Conservation (phyloP, 2,329 filamentous ascomycete species). For the Verticillium zaregamsianum region DNA sequence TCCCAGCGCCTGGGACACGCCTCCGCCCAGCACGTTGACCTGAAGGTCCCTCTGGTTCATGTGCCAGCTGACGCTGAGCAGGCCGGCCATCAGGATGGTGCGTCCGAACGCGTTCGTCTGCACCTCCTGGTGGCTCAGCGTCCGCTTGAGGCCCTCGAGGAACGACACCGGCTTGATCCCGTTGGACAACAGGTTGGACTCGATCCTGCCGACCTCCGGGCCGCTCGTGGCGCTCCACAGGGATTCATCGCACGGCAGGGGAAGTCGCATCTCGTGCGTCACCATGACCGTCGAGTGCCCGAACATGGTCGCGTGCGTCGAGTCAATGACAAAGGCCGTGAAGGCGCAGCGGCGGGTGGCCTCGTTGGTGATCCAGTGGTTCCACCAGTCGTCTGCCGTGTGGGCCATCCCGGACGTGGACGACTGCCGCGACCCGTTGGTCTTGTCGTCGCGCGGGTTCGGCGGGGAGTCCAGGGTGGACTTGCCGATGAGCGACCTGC, state of each 20-base stretch:
- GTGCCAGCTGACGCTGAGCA: slow-evolving; percentile 93
- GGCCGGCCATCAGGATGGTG: slow-evolving; percentile 87
- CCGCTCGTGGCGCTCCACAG: slow-evolving; percentile 89
- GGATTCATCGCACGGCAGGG: slow-evolving; percentile 86
- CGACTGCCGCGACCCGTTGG: slow-evolving; percentile 54
- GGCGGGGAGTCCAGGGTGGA: slow-evolving; percentile 82
- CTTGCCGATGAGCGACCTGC: slow-evolving; percentile 83
- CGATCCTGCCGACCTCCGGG: slow-evolving; percentile 78
- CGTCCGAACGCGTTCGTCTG: slow-evolving; percentile 91
- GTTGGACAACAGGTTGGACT: slow-evolving; percentile 73
- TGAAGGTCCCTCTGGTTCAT: slow-evolving; percentile 96
- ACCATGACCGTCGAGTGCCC: slow-evolving; percentile 97
- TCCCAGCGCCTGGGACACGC: slow-evolving; percentile 73
- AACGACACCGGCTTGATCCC: slow-evolving; percentile 84
- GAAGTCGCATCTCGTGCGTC: slow-evolving; percentile 88
- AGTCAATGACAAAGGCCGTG: slow-evolving; percentile 91
- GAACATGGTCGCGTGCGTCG: slow-evolving; percentile 96
- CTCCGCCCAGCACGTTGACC: slow-evolving; percentile 72
- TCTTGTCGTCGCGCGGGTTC: slow-evolving; percentile 59
- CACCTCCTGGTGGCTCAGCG: slow-evolving; percentile 78
- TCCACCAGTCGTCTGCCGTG: slow-evolving; percentile 88
- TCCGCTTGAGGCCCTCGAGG: slow-evolving; percentile 85
- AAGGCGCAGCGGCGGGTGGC: slow-evolving; percentile 87
- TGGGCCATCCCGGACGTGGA: slow-evolving; percentile 59
- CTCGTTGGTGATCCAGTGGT: slow-evolving; percentile 92